Percentiles rank a stretch among this genome's conserved stretches.
These are phyloP conservation scores for Cercophora sp. DNA, from an alignment of 495 filamentous ascomycete genomes.

Conservation along the genomic window DNA sequence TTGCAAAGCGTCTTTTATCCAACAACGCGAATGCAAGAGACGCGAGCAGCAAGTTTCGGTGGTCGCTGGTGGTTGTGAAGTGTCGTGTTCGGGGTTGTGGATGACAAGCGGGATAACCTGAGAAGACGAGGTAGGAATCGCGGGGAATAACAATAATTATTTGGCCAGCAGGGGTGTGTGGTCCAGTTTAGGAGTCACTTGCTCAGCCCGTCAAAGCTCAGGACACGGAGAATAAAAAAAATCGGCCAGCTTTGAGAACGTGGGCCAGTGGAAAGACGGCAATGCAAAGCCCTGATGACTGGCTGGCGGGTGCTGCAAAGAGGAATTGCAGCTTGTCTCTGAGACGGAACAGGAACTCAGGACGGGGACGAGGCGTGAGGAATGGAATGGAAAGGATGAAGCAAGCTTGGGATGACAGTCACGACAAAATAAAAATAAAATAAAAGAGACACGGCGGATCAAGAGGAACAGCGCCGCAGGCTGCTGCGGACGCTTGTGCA, in stretches of 20 bases:
- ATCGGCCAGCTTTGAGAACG: slow-evolving; percentile 19
- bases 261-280: slow-evolving; percentile 7
- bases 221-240: slow-evolving; percentile 17
- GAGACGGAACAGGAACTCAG: background rate
- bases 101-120: slow-evolving; percentile 14
- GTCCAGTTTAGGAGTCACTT: slow-evolving; percentile 17
- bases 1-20: slow-evolving; percentile 17
- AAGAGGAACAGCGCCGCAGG: background rate
- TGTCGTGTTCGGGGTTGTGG: slow-evolving; percentile 12
- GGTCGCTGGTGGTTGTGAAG: slow-evolving; percentile 6
- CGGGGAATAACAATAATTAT: slow-evolving; percentile 39
- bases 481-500: slow-evolving; percentile 6
- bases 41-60: background rate
- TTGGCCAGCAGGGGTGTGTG: slow-evolving; percentile 26
- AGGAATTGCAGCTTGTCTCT: no score
- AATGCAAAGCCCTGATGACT: slow-evolving; percentile 16
- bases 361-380: background rate
- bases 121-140: slow-evolving; percentile 18
- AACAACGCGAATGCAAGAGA: slow-evolving; percentile 14
- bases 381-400: background rate
- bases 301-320: no score
- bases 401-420: slow-evolving; percentile 2
- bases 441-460: background rate
- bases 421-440: slow-evolving; percentile 10
- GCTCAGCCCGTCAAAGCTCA: slow-evolving; percentile 21